Evolutionary conservation across 257 asterid species (phyloP), one percentile per base, ranked within the genome.

Genomic region (Plantago elongata): DNA sequence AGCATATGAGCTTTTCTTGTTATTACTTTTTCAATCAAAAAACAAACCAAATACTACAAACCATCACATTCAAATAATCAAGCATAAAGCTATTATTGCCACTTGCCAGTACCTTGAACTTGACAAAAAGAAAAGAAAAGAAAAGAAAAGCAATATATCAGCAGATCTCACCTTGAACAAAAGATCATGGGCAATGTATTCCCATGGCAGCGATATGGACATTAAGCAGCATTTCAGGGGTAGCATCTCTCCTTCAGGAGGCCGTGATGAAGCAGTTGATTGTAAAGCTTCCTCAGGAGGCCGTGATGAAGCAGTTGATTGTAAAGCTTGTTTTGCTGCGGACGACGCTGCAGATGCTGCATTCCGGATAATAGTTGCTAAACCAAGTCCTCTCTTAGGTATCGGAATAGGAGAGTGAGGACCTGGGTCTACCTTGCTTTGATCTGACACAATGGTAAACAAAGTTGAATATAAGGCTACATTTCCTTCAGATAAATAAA

Each of bases 121-220:
- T 22, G 27, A 22, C 3, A 3, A 2, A 5, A 34, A 34, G 5
- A 13, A 14, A 51, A n/a, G 54, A 69, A 30, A 0, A 18, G 58
- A 12, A 30, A 54, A 55, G 40, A 56, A 22, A 18, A 52, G 40
- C 10, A 40, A 27, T n/a, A 54, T 11, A 54, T 27, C 14, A 22
- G 27, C 27, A 22, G 27, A 12, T 51, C 62, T 73, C 69, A 86
- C 99, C 95, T 93, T 86, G 77, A 89, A 84, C 66, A 93, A 72
- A 69, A 93, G 97, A 83, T 93, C 99, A 11, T 83, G 86, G 61
- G 96, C 94, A 63, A 93, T 93, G 73, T 79, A 75, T 71, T 89
- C 99, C 99, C 99, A 93, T 7, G 99, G 96, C 69, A 93, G 67
- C 22, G 99, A 93, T 67, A 93, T 68, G 60, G 99, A 93, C 91